Conservation (phyloP, 2,329 filamentous ascomycete species). For the Salinomyces thailandicus region DNA sequence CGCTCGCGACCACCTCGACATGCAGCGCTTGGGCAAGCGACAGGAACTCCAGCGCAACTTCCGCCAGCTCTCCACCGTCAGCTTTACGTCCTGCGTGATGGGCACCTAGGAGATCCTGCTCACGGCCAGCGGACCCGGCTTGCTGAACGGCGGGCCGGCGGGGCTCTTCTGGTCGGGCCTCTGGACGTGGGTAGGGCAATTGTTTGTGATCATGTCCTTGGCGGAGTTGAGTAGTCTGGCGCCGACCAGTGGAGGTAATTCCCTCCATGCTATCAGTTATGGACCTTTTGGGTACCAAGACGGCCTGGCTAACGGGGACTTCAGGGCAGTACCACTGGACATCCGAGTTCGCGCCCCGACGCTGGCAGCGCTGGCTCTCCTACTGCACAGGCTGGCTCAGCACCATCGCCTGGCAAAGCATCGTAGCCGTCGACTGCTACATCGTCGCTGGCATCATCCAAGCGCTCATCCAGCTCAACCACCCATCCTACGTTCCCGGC, state of each 20-base stretch:
- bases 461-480: slow-evolving; percentile 34
- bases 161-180: slow-evolving; percentile 24
- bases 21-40: slow-evolving; percentile 8
- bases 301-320: too few relatives aligned
- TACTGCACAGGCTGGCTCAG: slow-evolving; percentile 32
- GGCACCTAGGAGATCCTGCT: slow-evolving; percentile 41
- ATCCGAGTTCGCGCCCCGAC: slow-evolving; percentile 34
- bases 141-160: slow-evolving; percentile 19
- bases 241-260: slow-evolving; percentile 20
- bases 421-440: slow-evolving; percentile 18
- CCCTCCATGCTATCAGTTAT: neutral
- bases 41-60: slow-evolving; percentile 17
- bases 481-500: slow-evolving; percentile 16
- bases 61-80: slow-evolving; percentile 17
- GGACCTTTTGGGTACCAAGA: too few relatives aligned
- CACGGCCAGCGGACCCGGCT: slow-evolving; percentile 14
- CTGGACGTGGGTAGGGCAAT: slow-evolving; percentile 19
- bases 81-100: slow-evolving; percentile 41
- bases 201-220: slow-evolving; percentile 24
- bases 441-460: slow-evolving; percentile 25
- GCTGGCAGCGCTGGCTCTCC: slow-evolving; percentile 34
- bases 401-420: slow-evolving; percentile 33
- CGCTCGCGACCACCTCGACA: slow-evolving; percentile 1
- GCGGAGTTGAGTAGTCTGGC: slow-evolving; percentile 28
- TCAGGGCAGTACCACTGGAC: slow-evolving; percentile 19